Evolutionary conservation across 495 filamentous ascomycete genomes (phyloP).

Genomic region (Trichoderma asperelloides): DNA sequence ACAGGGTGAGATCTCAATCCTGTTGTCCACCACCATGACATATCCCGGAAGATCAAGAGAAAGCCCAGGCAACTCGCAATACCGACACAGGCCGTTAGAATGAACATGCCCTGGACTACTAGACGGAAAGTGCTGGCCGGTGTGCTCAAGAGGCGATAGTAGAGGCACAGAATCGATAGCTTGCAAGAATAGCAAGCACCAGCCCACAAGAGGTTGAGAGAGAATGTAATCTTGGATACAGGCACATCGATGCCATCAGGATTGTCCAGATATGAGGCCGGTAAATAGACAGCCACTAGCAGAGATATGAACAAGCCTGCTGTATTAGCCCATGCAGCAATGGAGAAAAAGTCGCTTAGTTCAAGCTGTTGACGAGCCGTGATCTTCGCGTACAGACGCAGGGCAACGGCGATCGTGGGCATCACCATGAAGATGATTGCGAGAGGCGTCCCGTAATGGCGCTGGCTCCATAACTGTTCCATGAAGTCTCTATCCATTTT

Average conservation of each 20-base stretch:
- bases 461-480: slow-evolving; percentile 9
- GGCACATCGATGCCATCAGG: slow-evolving; percentile 8
- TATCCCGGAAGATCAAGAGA: slow-evolving; percentile 5
- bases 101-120: not conserved
- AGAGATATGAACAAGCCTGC: slow-evolving; percentile 8
- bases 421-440: slow-evolving; percentile 11
- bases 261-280: slow-evolving; percentile 7
- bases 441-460: slow-evolving; percentile 8
- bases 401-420: slow-evolving; percentile 8
- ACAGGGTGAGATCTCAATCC: slow-evolving; percentile 1
- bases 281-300: slow-evolving; percentile 6
- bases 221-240: slow-evolving; percentile 11
- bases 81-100: slow-evolving; percentile 6
- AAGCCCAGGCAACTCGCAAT: slow-evolving; percentile 2
- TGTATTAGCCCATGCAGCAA: slow-evolving; percentile 6
- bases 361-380: slow-evolving; percentile 2
- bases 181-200: slow-evolving; percentile 10
- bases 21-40: slow-evolving; percentile 10
- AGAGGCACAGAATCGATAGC: slow-evolving; percentile 9
- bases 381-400: slow-evolving; percentile 10
- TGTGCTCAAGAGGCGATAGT: slow-evolving; percentile 9
- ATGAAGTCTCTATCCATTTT: slow-evolving; percentile 9
- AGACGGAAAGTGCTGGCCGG: slow-evolving; percentile 1
- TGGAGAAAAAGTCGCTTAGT: slow-evolving; percentile 10
- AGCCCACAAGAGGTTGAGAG: slow-evolving; percentile 10